Evolutionary conservation across 371 early-diverging fungal species (phyloP).

Genomic region (Blastocladiella emersonii): DNA sequence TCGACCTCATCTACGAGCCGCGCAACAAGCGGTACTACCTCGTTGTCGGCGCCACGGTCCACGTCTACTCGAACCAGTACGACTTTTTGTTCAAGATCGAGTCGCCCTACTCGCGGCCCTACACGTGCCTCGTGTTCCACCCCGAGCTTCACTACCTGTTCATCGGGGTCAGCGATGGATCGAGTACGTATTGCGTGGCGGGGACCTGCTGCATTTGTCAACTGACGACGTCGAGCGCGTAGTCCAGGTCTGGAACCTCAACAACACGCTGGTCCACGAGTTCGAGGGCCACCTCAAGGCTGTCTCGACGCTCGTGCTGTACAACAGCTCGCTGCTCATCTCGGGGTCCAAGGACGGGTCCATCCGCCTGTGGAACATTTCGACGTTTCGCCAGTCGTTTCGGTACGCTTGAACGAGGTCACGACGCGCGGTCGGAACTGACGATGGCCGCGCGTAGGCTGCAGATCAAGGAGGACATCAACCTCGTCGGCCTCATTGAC

Average conservation of each 20-base stretch:
- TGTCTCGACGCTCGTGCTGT: constrained; percentile 23
- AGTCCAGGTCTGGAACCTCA: constrained; percentile 26
- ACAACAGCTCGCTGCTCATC: constrained; percentile 23
- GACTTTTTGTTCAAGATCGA: constrained; percentile 10
- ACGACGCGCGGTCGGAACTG: not conserved
- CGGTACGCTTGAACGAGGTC: not conserved
- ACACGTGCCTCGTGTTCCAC: constrained; percentile 16
- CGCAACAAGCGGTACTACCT: not conserved
- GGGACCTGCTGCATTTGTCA: too few species aligned
- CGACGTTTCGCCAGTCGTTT: constrained; percentile 19
- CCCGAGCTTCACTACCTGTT: constrained; percentile 21
- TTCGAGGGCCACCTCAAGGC: constrained; percentile 23
- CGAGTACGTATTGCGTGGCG: constrained; percentile 10
- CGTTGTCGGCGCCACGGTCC: not conserved
- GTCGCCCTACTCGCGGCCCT: constrained; percentile 13
- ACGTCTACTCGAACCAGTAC: not conserved
- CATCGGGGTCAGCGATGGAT: constrained; percentile 9
- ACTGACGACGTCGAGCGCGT: not conserved
- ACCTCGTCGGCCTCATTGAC: not conserved
- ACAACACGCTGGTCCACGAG: constrained; percentile 24
- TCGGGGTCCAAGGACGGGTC: constrained; percentile 26
- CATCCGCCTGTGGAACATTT: constrained; percentile 25
- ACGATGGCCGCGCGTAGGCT: not conserved
- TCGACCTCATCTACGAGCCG: not conserved
- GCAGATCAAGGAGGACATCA: not conserved